A percentile compares a stretch with the other conserved stretches of the same genome.
Evolutionary conservation across 768 basidiomycete species (phyloP).

Genomic region (Naematelia encephala): DNA sequence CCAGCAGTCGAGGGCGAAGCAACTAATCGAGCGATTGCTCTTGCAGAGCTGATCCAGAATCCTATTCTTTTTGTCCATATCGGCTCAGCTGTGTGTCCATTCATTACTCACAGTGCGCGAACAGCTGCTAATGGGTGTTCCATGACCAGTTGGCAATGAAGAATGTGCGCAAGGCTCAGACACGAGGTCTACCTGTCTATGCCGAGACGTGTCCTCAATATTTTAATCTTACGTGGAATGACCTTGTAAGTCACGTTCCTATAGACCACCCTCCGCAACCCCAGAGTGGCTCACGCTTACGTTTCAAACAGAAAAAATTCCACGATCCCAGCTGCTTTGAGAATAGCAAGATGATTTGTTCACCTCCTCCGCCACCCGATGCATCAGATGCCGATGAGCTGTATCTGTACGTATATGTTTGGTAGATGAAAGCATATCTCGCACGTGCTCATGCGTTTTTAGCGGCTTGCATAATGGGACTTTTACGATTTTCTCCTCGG

Average conservation of each 20-base stretch:
- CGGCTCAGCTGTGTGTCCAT: constrained; percentile 21
- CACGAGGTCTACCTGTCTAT: constrained; percentile 27
- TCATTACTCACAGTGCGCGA: too few species aligned
- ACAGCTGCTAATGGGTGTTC: too few species aligned
- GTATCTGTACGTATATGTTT: neutral
- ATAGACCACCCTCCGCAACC: too few species aligned
- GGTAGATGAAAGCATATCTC: neutral
- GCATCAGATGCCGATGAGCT: neutral
- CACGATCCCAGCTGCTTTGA: constrained; percentile 1
- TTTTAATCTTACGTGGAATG: constrained; percentile 19
- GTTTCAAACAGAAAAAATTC: neutral
- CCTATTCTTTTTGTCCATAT: constrained; percentile 44
- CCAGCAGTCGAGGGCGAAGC: constrained; percentile 36
- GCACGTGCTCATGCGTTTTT: too few species aligned
- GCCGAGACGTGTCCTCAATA: constrained; percentile 45
- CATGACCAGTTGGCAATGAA: constrained; percentile 29
- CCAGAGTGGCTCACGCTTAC: neutral
- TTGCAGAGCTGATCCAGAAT: constrained; percentile 25
- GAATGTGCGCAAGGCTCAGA: constrained; percentile 15
- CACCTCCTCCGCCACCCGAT: neutral
- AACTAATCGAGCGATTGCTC: constrained; percentile 34
- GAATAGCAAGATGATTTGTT: constrained; percentile 6
- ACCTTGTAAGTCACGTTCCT: neutral
- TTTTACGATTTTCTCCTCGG: constrained; percentile 44
- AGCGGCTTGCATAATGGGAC: constrained; percentile 31